Conservation (phyloP, 805 yeast genomes). For the Schizosaccharomyces osmophilus region DNA sequence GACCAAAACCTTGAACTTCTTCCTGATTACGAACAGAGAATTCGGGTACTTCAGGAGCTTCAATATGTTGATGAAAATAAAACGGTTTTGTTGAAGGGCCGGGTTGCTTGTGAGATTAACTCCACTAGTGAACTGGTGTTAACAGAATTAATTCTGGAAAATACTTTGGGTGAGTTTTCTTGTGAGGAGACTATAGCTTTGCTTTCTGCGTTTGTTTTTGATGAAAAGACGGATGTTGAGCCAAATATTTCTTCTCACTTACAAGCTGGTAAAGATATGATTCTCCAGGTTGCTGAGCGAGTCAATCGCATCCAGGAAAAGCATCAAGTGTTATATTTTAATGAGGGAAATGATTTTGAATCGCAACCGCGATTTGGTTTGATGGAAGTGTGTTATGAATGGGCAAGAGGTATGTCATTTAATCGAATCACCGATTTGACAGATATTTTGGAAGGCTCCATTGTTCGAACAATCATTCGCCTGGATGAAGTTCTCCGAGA, state of each 20-base stretch:
- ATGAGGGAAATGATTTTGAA: constrained; percentile 59
- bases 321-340: constrained; percentile 49
- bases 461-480: constrained; percentile 83
- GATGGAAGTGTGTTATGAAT: constrained; percentile 84
- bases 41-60: constrained; percentile 52
- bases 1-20: constrained; percentile 73
- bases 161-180: constrained; percentile 75
- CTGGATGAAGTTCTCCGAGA: constrained; percentile 87
- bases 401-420: constrained; percentile 90
- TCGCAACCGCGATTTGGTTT: constrained; percentile 46
- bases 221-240: constrained; percentile 51
- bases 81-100: constrained; percentile 60
- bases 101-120: constrained; percentile 79
- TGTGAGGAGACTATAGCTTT: constrained; percentile 94
- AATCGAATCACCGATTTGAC: constrained; percentile 75
- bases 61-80: constrained; percentile 53
- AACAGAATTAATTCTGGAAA: constrained; percentile 74
- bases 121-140: constrained; percentile 76
- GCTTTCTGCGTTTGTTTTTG: constrained; percentile 76
- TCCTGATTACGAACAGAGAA: constrained; percentile 82
- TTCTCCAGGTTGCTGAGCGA: constrained; percentile 42
- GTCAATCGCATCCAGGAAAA: constrained; percentile 36
- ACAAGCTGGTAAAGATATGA: constrained; percentile 30
- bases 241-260: constrained; percentile 52
- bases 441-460: constrained; percentile 83